Conservation (phyloP, 1,139 yeast genomes). For the Diutina catenulata region DNA sequence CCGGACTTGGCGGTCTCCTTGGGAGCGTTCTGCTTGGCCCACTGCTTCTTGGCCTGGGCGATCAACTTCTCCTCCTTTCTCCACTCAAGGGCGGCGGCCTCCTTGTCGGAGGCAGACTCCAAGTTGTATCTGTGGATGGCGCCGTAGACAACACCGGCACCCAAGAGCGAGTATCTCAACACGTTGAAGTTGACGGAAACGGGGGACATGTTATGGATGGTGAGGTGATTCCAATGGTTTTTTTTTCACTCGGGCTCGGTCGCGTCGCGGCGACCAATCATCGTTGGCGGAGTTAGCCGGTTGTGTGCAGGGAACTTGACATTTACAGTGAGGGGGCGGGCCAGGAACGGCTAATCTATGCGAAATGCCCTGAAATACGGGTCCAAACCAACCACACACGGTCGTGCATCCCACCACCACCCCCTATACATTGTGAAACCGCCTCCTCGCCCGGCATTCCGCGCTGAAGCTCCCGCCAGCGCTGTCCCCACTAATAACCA, state of each 20-base stretch:
- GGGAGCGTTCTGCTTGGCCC: conserved; percentile 49
- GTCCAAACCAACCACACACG: no score
- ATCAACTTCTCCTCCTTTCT: conserved; percentile 66
- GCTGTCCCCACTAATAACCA: no score
- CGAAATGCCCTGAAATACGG: no score
- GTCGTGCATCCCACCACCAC: no score
- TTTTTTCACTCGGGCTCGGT: conserved; percentile 6
- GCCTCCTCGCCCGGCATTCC: no score
- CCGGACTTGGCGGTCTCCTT: conserved; percentile 18
- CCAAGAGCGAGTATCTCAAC: conserved; percentile 87
- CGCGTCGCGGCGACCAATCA: conserved; percentile 3
- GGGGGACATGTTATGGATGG: conserved; percentile 4
- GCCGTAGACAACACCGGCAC: conserved; percentile 84
- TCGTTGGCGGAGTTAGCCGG: background rate
- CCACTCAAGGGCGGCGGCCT: conserved; percentile 48
- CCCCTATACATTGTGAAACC: no score
- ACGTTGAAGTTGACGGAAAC: conserved; percentile 46
- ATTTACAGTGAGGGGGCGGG: no score
- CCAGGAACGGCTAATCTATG: no score
- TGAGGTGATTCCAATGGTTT: conserved; percentile 6
- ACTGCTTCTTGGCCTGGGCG: conserved; percentile 80
- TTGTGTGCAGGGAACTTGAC: background rate
- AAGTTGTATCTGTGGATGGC: conserved; percentile 71
- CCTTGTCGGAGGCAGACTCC: conserved; percentile 46
- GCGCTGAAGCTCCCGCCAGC: no score